Conservation (phyloP, 805 yeast species). For the Wickerhamomyces silvicola region DNA sequence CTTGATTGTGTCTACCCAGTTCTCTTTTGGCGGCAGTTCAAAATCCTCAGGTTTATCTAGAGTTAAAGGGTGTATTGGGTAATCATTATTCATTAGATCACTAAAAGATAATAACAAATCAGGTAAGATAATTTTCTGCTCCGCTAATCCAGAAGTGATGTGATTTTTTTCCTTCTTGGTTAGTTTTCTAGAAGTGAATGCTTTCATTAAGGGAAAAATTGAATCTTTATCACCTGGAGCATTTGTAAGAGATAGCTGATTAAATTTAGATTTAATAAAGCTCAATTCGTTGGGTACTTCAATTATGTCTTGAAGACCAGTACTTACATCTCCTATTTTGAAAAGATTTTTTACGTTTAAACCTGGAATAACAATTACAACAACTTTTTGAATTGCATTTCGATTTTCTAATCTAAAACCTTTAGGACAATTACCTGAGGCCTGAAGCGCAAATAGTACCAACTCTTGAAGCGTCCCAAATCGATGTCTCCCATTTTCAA, state of each 20-base stretch:
- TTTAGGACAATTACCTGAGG: slow-evolving; percentile 29
- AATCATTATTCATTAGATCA: slow-evolving; percentile 43
- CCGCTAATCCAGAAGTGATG: slow-evolving; percentile 24
- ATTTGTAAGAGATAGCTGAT: slow-evolving; percentile 38
- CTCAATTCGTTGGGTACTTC: slow-evolving; percentile 3
- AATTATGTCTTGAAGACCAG: slow-evolving; percentile 2
- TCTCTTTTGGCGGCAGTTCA: slow-evolving; percentile 20
- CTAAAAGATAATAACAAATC: slow-evolving; percentile 48
- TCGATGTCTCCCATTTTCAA: slow-evolving; percentile 18
- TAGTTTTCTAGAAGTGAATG: slow-evolving; percentile 51
- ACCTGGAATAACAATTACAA: slow-evolving; percentile 62
- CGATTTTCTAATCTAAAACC: slow-evolving; percentile 48
- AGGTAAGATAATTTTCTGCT: slow-evolving; percentile 33
- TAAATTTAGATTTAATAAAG: slow-evolving; percentile 34
- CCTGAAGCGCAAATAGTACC: slow-evolving; percentile 26
- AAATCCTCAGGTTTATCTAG: slow-evolving; percentile 10
- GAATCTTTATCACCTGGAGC: slow-evolving; percentile 65
- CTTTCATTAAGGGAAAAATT: slow-evolving; percentile 45
- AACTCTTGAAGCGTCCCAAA: slow-evolving; percentile 15
- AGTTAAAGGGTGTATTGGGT: slow-evolving; percentile 52
- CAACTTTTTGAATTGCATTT: slow-evolving; percentile 42
- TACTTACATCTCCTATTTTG: slow-evolving; percentile 2
- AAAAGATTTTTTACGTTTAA: slow-evolving; percentile 27
- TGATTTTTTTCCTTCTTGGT: slow-evolving; percentile 48
- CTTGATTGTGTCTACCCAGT: slow-evolving; percentile 49